Evolutionary conservation across 202 grass and related monocot species (phyloP), one percentile per base, ranked within the genome.

Genomic region (Schoenoplectus triqueter): DNA sequence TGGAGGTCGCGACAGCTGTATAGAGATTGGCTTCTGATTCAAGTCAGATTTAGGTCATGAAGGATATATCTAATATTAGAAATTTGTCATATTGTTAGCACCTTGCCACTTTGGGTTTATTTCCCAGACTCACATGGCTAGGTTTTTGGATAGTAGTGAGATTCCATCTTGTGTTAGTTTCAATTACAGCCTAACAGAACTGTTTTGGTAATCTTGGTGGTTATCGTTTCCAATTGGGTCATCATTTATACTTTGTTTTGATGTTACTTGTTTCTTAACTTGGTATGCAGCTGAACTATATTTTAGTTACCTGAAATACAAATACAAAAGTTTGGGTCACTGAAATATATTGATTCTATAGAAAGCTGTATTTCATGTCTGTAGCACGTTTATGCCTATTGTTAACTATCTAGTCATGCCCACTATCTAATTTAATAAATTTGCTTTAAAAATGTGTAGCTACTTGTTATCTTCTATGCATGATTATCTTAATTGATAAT

Each of bases 31-130:
- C 49, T 64, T 65, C 62, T 67, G 10, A 82, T 60, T 45, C 13
- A 45, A 78, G 14, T 45, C 54, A 19, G 31, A 6, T 78, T 52
- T 61, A 42, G 14, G 14, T 42, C 31, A 10, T 78, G 75, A 76
- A 61, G 14, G 40, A 78, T 61, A 18, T 60, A 56, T 42, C 31
- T 5, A 78, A 78, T 9, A 45, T 44, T 78, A 57, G 75, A 78
- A 78, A 1, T 31, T 31, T 31, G 1, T 61, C 14, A 76, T 42
- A 44, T 78, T 44, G 52, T 57, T 57, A 7, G 73, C 19, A 77
- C 51, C 15, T 77, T 57, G 50, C 31, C 31, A 31, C 31, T 31
- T 31, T 31, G 73, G 73, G 31, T 31, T 31, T 42, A 39, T 31
- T 56, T 14, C 13, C 11, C 50, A 77, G 11, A 42, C 13, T 48